Base-by-base conservation (phyloP, 148 eudicot genomes). In the Chenopodium album region DNA sequence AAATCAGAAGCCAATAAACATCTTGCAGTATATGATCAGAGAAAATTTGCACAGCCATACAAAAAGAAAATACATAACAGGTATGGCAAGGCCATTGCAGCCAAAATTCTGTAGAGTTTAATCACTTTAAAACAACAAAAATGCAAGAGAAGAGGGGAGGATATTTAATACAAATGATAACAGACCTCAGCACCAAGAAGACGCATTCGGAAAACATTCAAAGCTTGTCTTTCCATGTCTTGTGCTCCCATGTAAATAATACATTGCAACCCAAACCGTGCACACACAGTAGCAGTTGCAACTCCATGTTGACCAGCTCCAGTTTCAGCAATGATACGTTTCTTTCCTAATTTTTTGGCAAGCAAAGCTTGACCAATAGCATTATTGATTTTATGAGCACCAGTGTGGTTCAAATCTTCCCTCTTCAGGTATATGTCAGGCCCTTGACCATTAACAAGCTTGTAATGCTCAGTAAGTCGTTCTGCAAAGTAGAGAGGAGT, bases 251-350 rank as follows among this genome's bases (percentile, higher is more conserved):
- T 95, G 56, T 96, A 96, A 70, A 96, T 87, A 34, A 96, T 77
- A 78, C 99, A 94, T 23, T 88, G 73, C 89, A 94, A 89, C 1
- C 99, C 99, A 91, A 96, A 96, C 48, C 97, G 86, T 59, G 99
- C 99, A 87, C 99, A 96, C 63, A 96, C 98, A 17, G 98, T 96
- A 76, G 99, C 98, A 17, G 98, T 94, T 26, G 99, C 99, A 85
- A 96, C 99, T 62, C 99, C 99, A 85, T 96, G 99, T 83, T 96
- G 99, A 77, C 99, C 99, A 64, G 99, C 99, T 77, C 99, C 99
- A 76, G 98, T 96, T 87, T 96, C 99, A 75, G 99, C 99, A 73
- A 96, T 96, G 62, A 96, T 94, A 59, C 99, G 98, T 73, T 90
- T 79, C 86, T 96, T 96, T 10, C 99, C 99, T 68, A 96, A 83